These are phyloP conservation scores for Tuber microsphaerosporum DNA, from an alignment of 495 filamentous ascomycete species.

Conservation along the genomic window DNA sequence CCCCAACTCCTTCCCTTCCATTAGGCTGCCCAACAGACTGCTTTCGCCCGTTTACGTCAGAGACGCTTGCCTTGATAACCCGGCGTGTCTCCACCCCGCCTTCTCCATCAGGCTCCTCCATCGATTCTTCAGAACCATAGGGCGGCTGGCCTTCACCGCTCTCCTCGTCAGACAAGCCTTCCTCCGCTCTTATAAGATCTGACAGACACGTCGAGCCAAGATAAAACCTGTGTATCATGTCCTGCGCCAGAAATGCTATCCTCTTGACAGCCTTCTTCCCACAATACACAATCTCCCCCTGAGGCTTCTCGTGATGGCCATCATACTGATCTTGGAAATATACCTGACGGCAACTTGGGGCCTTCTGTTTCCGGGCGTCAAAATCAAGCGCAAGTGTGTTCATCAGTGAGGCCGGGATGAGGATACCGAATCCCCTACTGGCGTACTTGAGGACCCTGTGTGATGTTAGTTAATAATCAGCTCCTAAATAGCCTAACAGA, in stretches of 20 bases:
- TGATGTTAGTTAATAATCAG: background rate
- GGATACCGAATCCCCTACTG: constrained; percentile 42
- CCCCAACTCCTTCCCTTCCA: constrained; percentile 31
- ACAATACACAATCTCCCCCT: constrained; percentile 11
- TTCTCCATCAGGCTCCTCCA: background rate
- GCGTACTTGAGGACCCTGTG: constrained; percentile 42
- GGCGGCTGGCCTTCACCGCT: background rate
- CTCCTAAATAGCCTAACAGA: background rate
- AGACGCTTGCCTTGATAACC: constrained; percentile 18
- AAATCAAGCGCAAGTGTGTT: constrained; percentile 31
- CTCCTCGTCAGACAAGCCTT: constrained; percentile 13
- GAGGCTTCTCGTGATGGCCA: background rate
- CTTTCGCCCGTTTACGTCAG: background rate
- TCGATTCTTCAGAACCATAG: constrained; percentile 5
- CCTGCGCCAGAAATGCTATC: constrained; percentile 36
- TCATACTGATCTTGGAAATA: background rate
- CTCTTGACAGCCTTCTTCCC: constrained; percentile 43
- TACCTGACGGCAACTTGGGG: background rate
- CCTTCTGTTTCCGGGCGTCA: background rate
- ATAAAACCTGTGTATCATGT: constrained; percentile 40
- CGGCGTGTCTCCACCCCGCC: constrained; percentile 10
- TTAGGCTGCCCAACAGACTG: constrained; percentile 25
- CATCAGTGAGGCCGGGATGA: constrained; percentile 41
- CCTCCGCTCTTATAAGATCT: background rate
- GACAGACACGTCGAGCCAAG: constrained; percentile 11